phyloP scores from a whole-genome alignment of 257 asterid species.

The Cinchona pubescens region DNA sequence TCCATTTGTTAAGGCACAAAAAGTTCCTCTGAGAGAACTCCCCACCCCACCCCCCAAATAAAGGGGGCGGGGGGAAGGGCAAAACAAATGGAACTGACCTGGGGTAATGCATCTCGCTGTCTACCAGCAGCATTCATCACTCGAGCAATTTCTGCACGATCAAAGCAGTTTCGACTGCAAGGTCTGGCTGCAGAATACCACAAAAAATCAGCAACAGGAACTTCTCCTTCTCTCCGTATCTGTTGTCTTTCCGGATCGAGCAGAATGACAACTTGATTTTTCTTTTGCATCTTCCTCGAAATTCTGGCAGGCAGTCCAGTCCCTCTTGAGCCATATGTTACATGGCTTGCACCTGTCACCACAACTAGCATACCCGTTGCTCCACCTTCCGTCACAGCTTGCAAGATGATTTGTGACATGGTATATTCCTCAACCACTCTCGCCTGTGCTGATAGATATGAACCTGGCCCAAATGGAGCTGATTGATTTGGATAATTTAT shows the following conservation, averaged over 20 bases:
- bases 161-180: slow-evolving; percentile 92
- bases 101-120: slow-evolving; percentile 88
- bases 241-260: slow-evolving; percentile 84
- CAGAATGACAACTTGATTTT: slow-evolving; percentile 66
- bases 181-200: slow-evolving; percentile 97
- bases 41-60: no score
- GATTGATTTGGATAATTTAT: slow-evolving; percentile 47
- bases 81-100: slow-evolving; percentile 49
- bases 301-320: slow-evolving; percentile 88
- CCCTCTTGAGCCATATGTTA: slow-evolving; percentile 79
- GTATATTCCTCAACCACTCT: slow-evolving; percentile 82
- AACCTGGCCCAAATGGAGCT: slow-evolving; percentile 67
- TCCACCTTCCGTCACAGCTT: slow-evolving; percentile 64
- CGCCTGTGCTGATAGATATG: slow-evolving; percentile 85
- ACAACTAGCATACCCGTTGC: slow-evolving; percentile 71
- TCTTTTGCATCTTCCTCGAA: slow-evolving; percentile 69
- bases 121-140: slow-evolving; percentile 98
- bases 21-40: no score
- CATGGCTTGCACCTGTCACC: slow-evolving; percentile 87
- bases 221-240: slow-evolving; percentile 87
- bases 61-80: no score
- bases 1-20: no score
- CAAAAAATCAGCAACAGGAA: slow-evolving; percentile 90
- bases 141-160: slow-evolving; percentile 96
- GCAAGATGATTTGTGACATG: slow-evolving; percentile 76